Conservation (phyloP, 495 filamentous ascomycete genomes). For the Penicillium bovifimosum region DNA sequence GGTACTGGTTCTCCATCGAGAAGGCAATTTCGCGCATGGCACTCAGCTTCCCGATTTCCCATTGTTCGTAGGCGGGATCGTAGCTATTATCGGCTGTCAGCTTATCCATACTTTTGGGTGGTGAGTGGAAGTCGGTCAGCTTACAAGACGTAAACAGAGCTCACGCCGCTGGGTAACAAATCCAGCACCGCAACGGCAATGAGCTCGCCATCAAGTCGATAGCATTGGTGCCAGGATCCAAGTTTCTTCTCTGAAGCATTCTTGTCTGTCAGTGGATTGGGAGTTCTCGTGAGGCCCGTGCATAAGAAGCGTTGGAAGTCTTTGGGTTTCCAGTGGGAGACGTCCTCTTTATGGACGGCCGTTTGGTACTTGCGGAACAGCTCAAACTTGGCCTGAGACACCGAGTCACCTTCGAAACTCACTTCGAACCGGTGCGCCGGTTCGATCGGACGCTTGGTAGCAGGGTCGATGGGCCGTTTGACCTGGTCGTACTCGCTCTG, state of each 20-base stretch:
- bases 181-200: constrained; percentile 88
- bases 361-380: constrained; percentile 86
- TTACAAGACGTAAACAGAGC: constrained; percentile 88
- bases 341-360: constrained; percentile 68
- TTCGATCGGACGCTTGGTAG: constrained; percentile 51
- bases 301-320: constrained; percentile 86
- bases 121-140: not conserved
- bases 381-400: constrained; percentile 78
- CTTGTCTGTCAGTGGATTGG: constrained; percentile 20
- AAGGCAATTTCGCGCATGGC: constrained; percentile 80
- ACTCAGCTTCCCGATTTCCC: constrained; percentile 81
- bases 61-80: constrained; percentile 72
- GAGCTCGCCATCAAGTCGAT: constrained; percentile 81
- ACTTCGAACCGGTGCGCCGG: constrained; percentile 78
- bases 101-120: not conserved
- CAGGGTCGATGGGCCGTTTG: constrained; percentile 46
- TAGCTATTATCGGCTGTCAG: constrained; percentile 43
- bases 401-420: constrained; percentile 70
- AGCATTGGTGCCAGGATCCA: constrained; percentile 94
- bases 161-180: constrained; percentile 78
- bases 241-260: constrained; percentile 54
- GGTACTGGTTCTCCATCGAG: constrained; percentile 67
- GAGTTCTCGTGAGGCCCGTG: constrained; percentile 63
- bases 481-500: constrained; percentile 58
- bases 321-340: constrained; percentile 55